These are phyloP conservation scores for Suhomyces sp. DNA, from an alignment of 805 yeast genomes.

Conservation along the genomic window DNA sequence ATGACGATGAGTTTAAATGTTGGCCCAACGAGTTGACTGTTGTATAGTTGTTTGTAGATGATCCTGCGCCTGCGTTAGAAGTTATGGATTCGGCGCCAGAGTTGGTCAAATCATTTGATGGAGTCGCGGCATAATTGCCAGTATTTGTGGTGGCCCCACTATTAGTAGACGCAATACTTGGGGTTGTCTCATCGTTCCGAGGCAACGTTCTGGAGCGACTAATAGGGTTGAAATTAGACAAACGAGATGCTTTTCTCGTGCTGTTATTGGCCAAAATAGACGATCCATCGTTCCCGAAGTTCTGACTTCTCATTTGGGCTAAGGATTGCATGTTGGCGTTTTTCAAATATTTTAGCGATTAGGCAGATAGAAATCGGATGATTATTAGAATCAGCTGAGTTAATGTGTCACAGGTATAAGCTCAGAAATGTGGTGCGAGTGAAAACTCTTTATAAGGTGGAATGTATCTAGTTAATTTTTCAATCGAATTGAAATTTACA, in stretches of 20 bases:
- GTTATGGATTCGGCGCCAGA: not conserved
- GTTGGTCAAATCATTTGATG: not conserved
- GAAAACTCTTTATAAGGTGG: not conserved
- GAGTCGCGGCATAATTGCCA: not conserved
- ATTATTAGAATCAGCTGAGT: not conserved
- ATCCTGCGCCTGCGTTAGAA: not conserved
- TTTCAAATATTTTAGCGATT: not conserved
- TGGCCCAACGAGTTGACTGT: not conserved
- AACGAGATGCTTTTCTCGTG: constrained; percentile 10
- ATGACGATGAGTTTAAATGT: constrained; percentile 1
- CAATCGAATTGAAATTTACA: not conserved
- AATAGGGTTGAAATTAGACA: constrained; percentile 11
- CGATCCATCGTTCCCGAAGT: constrained; percentile 5
- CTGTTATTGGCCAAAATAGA: constrained; percentile 5
- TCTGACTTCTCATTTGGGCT: constrained; percentile 13
- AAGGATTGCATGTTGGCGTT: constrained; percentile 9
- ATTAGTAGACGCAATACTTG: not conserved
- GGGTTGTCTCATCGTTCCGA: constrained; percentile 2
- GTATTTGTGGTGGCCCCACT: not conserved
- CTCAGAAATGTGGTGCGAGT: not conserved
- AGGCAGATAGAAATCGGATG: not conserved
- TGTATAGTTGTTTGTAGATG: not conserved
- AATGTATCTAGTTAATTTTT: not conserved
- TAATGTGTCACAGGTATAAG: not conserved
- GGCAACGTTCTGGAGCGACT: constrained; percentile 8